These are phyloP conservation scores for Sequoiadendron giganteum DNA, from an alignment of 75 land plant species.

Conservation along the genomic window DNA sequence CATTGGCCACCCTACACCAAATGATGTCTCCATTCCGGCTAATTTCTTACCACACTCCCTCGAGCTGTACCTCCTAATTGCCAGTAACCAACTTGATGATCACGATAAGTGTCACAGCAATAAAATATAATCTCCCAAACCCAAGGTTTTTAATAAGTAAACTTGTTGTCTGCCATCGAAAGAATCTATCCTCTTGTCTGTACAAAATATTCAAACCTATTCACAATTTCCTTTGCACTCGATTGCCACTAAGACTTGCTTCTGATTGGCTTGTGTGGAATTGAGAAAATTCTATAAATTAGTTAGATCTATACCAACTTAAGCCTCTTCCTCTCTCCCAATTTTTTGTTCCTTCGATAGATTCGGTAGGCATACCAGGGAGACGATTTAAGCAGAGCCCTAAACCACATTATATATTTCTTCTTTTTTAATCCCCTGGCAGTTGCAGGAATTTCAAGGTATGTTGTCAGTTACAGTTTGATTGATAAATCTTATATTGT, in stretches of 20 bases:
- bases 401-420: not conserved
- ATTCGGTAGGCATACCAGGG: not conserved
- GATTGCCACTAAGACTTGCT: not conserved
- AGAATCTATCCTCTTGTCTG: not conserved
- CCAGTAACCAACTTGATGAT: too few relatives aligned
- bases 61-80: too few relatives aligned
- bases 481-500: not conserved
- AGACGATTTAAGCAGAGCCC: not conserved
- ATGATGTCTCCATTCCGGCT: too few relatives aligned
- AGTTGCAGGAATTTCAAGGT: not conserved
- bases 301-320: not conserved
- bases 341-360: not conserved
- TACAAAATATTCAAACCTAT: not conserved
- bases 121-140: too few relatives aligned
- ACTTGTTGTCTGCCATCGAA: too few relatives aligned
- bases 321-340: not conserved
- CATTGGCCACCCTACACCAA: too few relatives aligned
- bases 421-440: not conserved
- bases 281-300: not conserved
- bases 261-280: not conserved
- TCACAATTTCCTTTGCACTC: too few relatives aligned
- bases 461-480: not conserved
- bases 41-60: too few relatives aligned
- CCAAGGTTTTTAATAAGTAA: too few relatives aligned
- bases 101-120: too few relatives aligned